Conservation (phyloP, 73 alveolate species). For the Urostyla sp. region DNA sequence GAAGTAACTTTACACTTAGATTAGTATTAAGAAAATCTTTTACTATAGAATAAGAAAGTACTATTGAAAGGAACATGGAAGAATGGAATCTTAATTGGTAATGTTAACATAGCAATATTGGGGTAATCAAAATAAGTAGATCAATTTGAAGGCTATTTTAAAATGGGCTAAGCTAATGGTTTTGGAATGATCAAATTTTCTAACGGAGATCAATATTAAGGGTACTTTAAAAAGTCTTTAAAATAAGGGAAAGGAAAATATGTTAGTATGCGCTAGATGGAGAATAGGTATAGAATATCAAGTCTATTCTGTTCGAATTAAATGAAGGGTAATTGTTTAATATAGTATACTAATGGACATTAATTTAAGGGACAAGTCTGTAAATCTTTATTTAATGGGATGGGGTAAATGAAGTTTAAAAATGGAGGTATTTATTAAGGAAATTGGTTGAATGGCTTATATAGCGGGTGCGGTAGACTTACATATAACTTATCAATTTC, state of each 20-base stretch:
- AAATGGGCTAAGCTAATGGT: slow-evolving; percentile 26
- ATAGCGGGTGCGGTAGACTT: slow-evolving; percentile 9
- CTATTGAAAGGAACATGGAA: no score
- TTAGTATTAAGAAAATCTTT: no score
- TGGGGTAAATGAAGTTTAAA: not conserved
- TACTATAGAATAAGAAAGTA: no score
- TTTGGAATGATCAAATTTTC: slow-evolving; percentile 16
- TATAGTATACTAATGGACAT: slow-evolving; percentile 28
- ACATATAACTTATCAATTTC: no score
- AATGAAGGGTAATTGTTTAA: slow-evolving; percentile 5
- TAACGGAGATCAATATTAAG: slow-evolving; percentile 27
- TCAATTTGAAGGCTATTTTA: slow-evolving; percentile 12
- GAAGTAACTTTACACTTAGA: no score
- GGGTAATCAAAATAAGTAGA: no score
- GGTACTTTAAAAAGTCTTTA: slow-evolving; percentile 12
- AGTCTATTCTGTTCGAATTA: slow-evolving; percentile 6
- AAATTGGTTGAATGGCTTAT: not conserved
- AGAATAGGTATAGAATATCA: slow-evolving; percentile 7
- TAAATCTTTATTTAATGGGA: not conserved
- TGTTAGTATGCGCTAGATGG: not conserved
- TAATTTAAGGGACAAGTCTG: not conserved
- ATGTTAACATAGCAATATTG: no score
- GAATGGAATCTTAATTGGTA: no score
- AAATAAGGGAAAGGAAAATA: slow-evolving; percentile 33
- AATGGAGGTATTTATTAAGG: slow-evolving; percentile 22